Evolutionary conservation across 2,329 filamentous ascomycete species (phyloP).

Genomic region (Diaporthe destruens): DNA sequence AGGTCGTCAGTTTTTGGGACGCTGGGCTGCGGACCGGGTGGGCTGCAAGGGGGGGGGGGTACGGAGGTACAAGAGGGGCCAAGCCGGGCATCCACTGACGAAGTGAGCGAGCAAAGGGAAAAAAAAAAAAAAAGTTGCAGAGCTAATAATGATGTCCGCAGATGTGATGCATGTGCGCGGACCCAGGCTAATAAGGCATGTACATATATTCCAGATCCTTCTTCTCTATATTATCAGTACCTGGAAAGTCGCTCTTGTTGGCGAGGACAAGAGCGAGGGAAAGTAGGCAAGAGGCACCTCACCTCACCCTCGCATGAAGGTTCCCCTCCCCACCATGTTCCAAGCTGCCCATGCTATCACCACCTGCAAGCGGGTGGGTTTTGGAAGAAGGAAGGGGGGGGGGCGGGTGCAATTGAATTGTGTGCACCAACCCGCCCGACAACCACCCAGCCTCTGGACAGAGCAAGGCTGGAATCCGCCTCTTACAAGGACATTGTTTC

Average conservation of each 20-base stretch:
- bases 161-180: constrained; percentile 19
- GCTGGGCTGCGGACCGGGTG: constrained; percentile 29
- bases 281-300: neutral
- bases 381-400: neutral
- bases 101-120: neutral
- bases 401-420: neutral
- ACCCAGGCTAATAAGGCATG: constrained; percentile 14
- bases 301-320: constrained; percentile 6
- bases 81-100: constrained; percentile 28
- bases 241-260: neutral
- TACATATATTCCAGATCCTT: constrained; percentile 1
- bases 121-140: constrained; percentile 16
- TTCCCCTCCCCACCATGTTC: neutral
- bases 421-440: constrained; percentile 12
- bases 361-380: constrained; percentile 4
- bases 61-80: constrained; percentile 25
- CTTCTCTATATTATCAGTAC: neutral
- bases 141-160: constrained; percentile 22
- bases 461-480: constrained; percentile 9
- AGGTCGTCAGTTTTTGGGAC: constrained; percentile 33
- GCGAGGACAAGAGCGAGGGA: neutral
- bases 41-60: constrained; percentile 31
- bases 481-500: neutral
- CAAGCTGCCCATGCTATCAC: constrained; percentile 25
- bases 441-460: constrained; percentile 8